Conservation (phyloP, 2,329 filamentous ascomycete genomes). For the Arachnomyces sp. region DNA sequence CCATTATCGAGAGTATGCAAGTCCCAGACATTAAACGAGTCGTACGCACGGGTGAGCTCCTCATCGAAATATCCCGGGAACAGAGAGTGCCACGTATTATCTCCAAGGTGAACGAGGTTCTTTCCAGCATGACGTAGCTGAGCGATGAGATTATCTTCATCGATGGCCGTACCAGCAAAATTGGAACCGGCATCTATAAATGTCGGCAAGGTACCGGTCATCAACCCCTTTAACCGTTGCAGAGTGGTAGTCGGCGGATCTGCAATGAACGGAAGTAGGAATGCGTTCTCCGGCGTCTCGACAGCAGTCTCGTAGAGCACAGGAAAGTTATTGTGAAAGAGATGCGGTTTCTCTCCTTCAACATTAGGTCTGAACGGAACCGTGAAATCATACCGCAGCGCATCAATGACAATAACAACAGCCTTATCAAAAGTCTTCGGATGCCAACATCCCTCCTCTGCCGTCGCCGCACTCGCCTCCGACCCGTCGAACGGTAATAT, state of each 20-base stretch:
- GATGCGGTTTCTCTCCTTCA: constrained; percentile 41
- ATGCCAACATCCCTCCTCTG: constrained; percentile 80
- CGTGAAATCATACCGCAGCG: constrained; percentile 93
- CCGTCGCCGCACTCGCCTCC: constrained; percentile 13
- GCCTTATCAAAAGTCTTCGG: constrained; percentile 89
- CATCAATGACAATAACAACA: constrained; percentile 84
- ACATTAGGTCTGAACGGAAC: constrained; percentile 59
- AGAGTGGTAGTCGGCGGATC: constrained; percentile 92
- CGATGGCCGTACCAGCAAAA: constrained; percentile 90
- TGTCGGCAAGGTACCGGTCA: constrained; percentile 88
- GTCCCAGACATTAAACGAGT: constrained; percentile 98
- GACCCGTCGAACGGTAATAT: constrained; percentile 56
- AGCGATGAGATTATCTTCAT: constrained; percentile 74
- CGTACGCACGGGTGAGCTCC: constrained; percentile 79
- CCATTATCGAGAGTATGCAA: constrained; percentile 94
- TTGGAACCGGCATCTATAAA: constrained; percentile 92
- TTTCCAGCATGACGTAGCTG: constrained; percentile 60
- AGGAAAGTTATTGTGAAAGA: constrained; percentile 83
- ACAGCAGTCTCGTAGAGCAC: constrained; percentile 77
- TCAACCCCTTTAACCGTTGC: constrained; percentile 86
- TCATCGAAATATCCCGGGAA: constrained; percentile 91
- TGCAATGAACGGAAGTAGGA: constrained; percentile 90
- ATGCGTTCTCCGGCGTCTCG: constrained; percentile 68
- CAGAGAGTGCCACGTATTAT: constrained; percentile 91
- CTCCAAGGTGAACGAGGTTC: constrained; percentile 86